These are phyloP conservation scores for Cucurbitaria berberidis DNA, from an alignment of 2,329 filamentous ascomycete species.

Conservation along the genomic window DNA sequence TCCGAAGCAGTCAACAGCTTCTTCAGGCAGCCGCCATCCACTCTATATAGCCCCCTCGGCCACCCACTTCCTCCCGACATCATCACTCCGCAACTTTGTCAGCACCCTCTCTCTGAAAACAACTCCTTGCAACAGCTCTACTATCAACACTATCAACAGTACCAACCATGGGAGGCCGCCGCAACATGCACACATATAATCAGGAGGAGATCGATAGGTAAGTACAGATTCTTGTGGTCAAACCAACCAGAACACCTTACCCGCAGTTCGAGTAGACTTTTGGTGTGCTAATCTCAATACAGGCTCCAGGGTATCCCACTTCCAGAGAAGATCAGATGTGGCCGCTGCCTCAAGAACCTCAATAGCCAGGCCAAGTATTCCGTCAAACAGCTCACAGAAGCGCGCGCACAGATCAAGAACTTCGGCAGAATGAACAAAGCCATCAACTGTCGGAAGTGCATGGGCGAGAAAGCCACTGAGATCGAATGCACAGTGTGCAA, in stretches of 20 bases:
- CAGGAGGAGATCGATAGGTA: too few species aligned
- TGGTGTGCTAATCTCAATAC: too few species aligned
- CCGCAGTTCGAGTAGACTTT: too few species aligned
- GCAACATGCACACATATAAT: too few species aligned
- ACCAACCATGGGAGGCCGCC: too few species aligned
- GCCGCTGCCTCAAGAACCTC: conserved; percentile 53
- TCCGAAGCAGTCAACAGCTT: too few species aligned
- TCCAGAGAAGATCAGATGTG: conserved; percentile 52
- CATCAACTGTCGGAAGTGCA: conserved; percentile 55
- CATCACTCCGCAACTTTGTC: neutral
- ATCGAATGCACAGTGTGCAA: conserved; percentile 57
- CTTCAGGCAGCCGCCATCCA: too few species aligned
- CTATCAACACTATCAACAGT: too few species aligned
- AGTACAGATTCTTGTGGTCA: too few species aligned
- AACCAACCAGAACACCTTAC: too few species aligned
- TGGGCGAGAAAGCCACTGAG: conserved; percentile 52
- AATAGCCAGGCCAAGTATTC: conserved; percentile 52
- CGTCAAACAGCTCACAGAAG: conserved; percentile 54
- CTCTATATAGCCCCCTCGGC: neutral
- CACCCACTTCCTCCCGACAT: neutral
- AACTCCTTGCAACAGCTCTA: too few species aligned
- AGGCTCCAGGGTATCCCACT: conserved; percentile 4
- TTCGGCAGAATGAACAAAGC: conserved; percentile 20
- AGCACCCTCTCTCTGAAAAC: too few species aligned
- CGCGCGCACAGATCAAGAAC: conserved; percentile 24